Evolutionary conservation across 1,284 basidiomycete genomes (phyloP).

Genomic region (Thelephora terrestris): DNA sequence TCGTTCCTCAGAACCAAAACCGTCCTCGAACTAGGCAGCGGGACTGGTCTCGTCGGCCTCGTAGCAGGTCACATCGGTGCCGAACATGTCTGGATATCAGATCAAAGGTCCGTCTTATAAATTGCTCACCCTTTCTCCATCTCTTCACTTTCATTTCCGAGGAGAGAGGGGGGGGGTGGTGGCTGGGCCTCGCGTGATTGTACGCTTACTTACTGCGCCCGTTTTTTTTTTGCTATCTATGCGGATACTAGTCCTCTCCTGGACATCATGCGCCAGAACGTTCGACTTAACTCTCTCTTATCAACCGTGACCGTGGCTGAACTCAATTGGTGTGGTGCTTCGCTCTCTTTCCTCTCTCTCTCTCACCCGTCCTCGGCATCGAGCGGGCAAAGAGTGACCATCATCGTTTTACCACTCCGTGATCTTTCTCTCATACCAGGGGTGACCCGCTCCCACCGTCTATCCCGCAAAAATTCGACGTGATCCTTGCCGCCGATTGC

Average conservation of each 20-base stretch:
- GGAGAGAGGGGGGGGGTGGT: no score
- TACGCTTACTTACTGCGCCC: conserved; percentile 10
- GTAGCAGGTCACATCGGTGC: conserved; percentile 64
- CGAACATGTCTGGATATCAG: conserved; percentile 66
- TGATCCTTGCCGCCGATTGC: conserved; percentile 85
- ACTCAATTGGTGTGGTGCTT: conserved; percentile 60
- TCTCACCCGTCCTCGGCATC: no score
- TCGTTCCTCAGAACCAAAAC: conserved; percentile 39
- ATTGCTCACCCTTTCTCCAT: neutral
- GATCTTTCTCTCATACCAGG: conserved; percentile 32
- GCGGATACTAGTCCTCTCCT: conserved; percentile 67
- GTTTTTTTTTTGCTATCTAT: conserved; percentile 7
- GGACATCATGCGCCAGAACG: conserved; percentile 66
- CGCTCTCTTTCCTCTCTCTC: neutral
- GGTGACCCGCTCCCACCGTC: conserved; percentile 37
- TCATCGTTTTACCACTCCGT: conserved; percentile 19
- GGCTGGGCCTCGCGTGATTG: no score
- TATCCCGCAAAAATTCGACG: conserved; percentile 39
- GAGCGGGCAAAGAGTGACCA: neutral
- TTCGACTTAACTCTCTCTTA: conserved; percentile 50
- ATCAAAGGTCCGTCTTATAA: conserved; percentile 65
- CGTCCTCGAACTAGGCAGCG: conserved; percentile 79
- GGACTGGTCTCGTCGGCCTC: conserved; percentile 86
- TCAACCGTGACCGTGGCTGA: conserved; percentile 50
- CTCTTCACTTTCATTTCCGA: conserved; percentile 3